Evolutionary conservation across 2,329 filamentous ascomycete genomes (phyloP), one percentile per base, ranked within the genome.

Genomic region (Penicillium hesseltinei): DNA sequence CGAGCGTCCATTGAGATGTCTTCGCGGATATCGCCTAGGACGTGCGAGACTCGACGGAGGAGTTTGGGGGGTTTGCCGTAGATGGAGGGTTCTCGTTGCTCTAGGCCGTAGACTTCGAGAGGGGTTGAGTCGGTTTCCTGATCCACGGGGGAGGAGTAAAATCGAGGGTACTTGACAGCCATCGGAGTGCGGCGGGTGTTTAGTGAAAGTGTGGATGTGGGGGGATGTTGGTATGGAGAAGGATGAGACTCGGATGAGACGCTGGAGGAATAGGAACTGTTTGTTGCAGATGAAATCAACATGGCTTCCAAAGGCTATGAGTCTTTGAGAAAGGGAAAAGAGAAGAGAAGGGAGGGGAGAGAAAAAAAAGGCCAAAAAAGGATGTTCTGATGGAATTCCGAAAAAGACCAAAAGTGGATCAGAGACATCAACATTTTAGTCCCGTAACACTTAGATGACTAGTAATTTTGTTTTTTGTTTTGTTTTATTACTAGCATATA

Each of bases 1-100:
- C 40, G 50, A 8, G 50, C 17, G 46, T 67, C 64, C 8, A 71
- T 51, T 10, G 69, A 61, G 21, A 71, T 61, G 52, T 73, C 71
- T 55, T 73, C 71, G 29, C 69, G 70, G 57, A 73, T 73, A 49
- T 73, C 71, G 54, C 68, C 71, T 43, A 74, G 69, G 43, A 69
- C 71, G 54, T 73, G 65, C n/a, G 72, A 74, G 50, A 74, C 63
- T 39, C 72, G 67, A 43, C 59, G 64, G 25, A 74, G 51, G 19
- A 71, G 63, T 27, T 66, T 67, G 33, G 68, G 69, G 27, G 49
- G 48, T 38, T 64, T 66, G 42, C 69, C 62, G 25, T 56, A 47
- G 52, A 74, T 68, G 6, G 72, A 74, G 33, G 70, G 68, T 29
- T 68, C 68, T 51, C 72, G 71, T 56, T 69, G 64, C 46, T 74